Evolutionary conservation across 2,329 filamentous ascomycete genomes (phyloP).

Genomic region (Talaromyces piceae): DNA sequence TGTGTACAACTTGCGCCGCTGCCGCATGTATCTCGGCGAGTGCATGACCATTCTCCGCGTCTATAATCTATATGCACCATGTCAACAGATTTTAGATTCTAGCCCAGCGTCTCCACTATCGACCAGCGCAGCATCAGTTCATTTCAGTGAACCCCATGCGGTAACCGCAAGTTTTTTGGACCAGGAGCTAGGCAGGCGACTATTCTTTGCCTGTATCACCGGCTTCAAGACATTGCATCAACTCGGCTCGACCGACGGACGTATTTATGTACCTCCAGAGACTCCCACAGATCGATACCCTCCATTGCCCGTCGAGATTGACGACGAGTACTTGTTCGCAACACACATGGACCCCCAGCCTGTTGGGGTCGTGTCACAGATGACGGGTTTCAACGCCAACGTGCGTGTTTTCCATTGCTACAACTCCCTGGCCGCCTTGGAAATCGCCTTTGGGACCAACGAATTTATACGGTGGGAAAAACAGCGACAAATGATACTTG

Average conservation of each 20-base stretch:
- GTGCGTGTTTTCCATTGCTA: constrained; percentile 74
- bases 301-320: constrained; percentile 70
- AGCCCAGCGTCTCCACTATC: constrained; percentile 13
- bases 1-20: constrained; percentile 31
- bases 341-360: constrained; percentile 65
- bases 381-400: constrained; percentile 75
- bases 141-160: constrained; percentile 17
- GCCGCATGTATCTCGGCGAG: constrained; percentile 37
- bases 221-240: constrained; percentile 72
- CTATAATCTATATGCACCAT: constrained; percentile 26
- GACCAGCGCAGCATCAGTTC: constrained; percentile 3
- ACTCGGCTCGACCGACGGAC: constrained; percentile 62
- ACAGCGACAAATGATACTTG: constrained; percentile 66
- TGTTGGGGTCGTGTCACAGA: constrained; percentile 57
- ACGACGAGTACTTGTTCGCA: constrained; percentile 71
- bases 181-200: constrained; percentile 46
- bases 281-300: constrained; percentile 71
- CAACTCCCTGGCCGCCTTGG: constrained; percentile 68
- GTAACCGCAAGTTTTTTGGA: constrained; percentile 27
- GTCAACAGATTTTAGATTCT: constrained; percentile 14
- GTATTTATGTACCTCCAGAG: constrained; percentile 67
- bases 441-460: constrained; percentile 73
- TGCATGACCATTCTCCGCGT: constrained; percentile 36
- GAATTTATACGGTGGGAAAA: constrained; percentile 67
- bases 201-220: constrained; percentile 79